Evolutionary conservation across 2,329 filamentous ascomycete genomes (phyloP).

Genomic region (Calonectria pteridis): DNA sequence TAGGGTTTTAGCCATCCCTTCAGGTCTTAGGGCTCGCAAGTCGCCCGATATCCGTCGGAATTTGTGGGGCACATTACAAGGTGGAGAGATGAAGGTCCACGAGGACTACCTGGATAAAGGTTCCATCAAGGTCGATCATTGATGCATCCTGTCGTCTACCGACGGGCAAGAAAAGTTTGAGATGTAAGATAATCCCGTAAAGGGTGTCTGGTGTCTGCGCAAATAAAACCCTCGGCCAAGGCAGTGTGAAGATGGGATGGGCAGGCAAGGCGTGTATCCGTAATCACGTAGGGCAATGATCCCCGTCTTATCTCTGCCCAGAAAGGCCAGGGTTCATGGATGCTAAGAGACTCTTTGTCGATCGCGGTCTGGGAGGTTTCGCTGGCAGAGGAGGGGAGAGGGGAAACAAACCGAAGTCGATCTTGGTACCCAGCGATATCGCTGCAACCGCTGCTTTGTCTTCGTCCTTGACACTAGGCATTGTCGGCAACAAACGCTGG

Average conservation of each 20-base stretch:
- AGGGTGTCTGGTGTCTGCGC: neutral
- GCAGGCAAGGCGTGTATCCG: neutral
- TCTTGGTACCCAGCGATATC: conserved; percentile 13
- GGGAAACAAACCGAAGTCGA: neutral
- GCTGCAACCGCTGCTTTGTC: neutral
- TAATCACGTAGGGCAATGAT: conserved; percentile 15
- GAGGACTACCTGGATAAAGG: conserved; percentile 6
- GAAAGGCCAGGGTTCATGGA: neutral
- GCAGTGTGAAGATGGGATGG: neutral
- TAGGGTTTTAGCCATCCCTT: neutral
- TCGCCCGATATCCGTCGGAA: conserved; percentile 11
- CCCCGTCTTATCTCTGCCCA: conserved; percentile 4
- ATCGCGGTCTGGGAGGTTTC: neutral
- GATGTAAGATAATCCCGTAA: neutral
- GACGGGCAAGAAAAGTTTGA: neutral
- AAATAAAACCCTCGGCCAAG: neutral
- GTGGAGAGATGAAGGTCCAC: conserved; percentile 5
- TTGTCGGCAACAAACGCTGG: neutral
- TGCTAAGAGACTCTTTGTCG: neutral
- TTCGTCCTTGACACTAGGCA: neutral
- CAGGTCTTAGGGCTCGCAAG: neutral
- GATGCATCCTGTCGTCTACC: neutral
- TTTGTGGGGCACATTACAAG: neutral
- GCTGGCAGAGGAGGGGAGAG: neutral
- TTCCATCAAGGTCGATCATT: conserved; percentile 11